These are phyloP conservation scores for Argentina anserina DNA, from an alignment of 306 rosid species.

Conservation along the genomic window DNA sequence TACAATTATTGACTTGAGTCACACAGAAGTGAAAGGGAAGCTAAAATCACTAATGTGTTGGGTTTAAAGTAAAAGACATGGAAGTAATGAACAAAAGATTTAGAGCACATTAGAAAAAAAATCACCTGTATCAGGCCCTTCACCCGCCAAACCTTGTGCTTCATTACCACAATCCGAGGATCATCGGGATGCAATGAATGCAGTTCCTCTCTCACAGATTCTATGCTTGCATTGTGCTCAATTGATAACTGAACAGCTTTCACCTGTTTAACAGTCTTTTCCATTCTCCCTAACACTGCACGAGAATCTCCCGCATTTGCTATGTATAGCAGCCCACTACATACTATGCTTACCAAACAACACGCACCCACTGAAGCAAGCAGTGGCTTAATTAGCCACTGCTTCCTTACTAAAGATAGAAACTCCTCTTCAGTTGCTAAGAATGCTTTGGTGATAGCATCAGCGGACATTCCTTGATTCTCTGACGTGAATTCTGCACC, in stretches of 20 bases:
- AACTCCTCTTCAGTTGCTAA: slow-evolving; percentile 89
- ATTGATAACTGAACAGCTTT: slow-evolving; percentile 80
- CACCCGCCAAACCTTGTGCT: slow-evolving; percentile 98
- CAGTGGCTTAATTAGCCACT: slow-evolving; percentile 69
- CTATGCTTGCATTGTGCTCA: slow-evolving; percentile 89
- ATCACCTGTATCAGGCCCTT: slow-evolving; percentile 96
- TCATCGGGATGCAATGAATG: slow-evolving; percentile 78
- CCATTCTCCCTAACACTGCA: slow-evolving; percentile 75
- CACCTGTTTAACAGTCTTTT: slow-evolving; percentile 43
- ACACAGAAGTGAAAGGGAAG: background rate
- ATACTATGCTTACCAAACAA: slow-evolving; percentile 77
- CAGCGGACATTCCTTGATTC: slow-evolving; percentile 72
- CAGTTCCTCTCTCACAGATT: slow-evolving; percentile 85
- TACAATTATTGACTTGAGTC: background rate
- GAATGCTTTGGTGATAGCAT: slow-evolving; percentile 77
- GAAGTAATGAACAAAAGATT: slow-evolving; percentile 9
- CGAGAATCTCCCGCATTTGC: slow-evolving; percentile 99
- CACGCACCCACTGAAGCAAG: slow-evolving; percentile 97
- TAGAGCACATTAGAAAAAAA: slow-evolving; percentile 17
- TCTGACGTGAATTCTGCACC: slow-evolving; percentile 76
- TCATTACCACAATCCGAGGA: slow-evolving; percentile 84
- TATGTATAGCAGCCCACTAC: slow-evolving; percentile 69
- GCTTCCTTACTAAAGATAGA: slow-evolving; percentile 64
- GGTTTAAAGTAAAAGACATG: background rate
- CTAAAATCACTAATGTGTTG: background rate